These are phyloP conservation scores for Corymbia citriodora DNA, from an alignment of 441 rosid genomes.

Conservation along the genomic window DNA sequence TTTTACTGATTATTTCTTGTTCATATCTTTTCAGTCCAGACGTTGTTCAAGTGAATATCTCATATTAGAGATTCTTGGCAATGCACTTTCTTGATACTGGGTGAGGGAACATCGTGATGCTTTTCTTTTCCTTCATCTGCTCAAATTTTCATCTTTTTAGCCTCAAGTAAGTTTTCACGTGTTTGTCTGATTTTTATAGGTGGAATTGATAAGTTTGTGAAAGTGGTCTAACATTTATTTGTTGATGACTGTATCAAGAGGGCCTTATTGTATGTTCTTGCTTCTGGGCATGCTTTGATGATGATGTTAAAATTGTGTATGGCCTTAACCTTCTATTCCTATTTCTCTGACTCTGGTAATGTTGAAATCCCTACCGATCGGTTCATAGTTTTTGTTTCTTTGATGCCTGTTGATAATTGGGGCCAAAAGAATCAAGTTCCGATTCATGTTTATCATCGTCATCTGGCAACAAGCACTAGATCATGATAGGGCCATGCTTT, in stretches of 20 bases:
- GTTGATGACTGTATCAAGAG: too few relatives aligned
- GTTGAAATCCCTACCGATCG: not conserved
- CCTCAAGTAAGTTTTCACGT: not conserved
- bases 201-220: fast-evolving
- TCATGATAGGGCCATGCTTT: not conserved
- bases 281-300: not conserved
- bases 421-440: not conserved
- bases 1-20: not conserved
- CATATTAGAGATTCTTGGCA: too few relatives aligned
- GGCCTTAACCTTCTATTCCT: not conserved
- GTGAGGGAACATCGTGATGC: not conserved
- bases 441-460: not conserved
- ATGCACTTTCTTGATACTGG: not conserved
- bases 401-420: not conserved
- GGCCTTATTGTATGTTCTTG: not conserved
- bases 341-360: not conserved
- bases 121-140: not conserved
- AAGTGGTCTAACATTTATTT: not conserved
- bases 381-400: not conserved
- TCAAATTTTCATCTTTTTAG: not conserved
- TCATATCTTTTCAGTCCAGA: too few relatives aligned
- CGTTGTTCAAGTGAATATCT: too few relatives aligned
- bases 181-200: not conserved
- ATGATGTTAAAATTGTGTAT: not conserved
- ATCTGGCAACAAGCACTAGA: not conserved